Base-by-base conservation (phyloP, 2,329 filamentous ascomycete species). In the Xylariaceae sp. region DNA sequence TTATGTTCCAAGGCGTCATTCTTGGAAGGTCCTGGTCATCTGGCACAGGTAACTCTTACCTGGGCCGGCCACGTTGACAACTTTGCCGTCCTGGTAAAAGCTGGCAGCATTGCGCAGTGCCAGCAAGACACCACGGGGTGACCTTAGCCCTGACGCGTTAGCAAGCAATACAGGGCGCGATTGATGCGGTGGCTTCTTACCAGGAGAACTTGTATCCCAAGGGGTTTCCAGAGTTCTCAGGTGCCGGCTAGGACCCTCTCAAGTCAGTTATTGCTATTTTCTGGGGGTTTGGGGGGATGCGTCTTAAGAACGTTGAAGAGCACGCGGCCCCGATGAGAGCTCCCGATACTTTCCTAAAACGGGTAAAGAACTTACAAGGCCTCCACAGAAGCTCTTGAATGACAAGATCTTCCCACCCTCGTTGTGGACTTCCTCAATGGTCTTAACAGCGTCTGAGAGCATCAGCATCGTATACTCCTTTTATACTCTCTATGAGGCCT, bases 191-290 rank as follows among this genome's bases (percentile, higher is more conserved):
- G 20, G 40, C 37, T 35, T 45, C 33, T 20, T 30, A 35, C 73
- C 85, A 87, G 6, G 86, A 91, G 80, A 94, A 94, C 77, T 96
- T 96, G 83, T 96, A 96, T 41, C 92, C 92, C 21, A 96, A 29
- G 20, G 42, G 46, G 24, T 15, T 15, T 24, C 40, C 24, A 24
- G 40, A 43, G 40, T 9, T 23, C 27, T 46, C 50, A n/a, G 43
- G 44, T 1, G 43, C 54, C 1, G 29, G 40, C 10, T 36, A 36
- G n/a, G 8, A 52, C 26, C 29, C 26, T 37, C 1, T 26, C 6
- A 42, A n/a, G 16, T 42, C 11, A 33, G 29, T 24, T 21, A 37
- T 24, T 26, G 20, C n/a, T n/a, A n/a, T n/a, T n/a, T n/a, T n/a
- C n/a, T n/a, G n/a, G n/a, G n/a, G n/a, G n/a, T n/a, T n/a, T n/a